Percentiles rank a stretch among this genome's conserved stretches.
Conservation (phyloP, 352 stramenopile species). For the Pythium periplocum region DNA sequence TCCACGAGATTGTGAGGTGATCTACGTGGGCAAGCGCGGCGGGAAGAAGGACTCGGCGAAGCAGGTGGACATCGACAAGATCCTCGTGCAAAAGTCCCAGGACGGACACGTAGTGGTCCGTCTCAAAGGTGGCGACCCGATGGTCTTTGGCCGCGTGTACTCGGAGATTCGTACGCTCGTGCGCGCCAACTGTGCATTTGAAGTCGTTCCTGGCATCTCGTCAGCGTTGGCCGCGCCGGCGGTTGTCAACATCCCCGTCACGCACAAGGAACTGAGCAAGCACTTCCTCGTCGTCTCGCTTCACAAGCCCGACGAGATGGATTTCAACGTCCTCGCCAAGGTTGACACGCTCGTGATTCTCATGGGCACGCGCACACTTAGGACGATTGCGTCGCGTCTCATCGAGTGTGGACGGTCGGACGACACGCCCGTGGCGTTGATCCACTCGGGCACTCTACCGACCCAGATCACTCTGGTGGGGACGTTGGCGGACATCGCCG, state of each 20-base stretch:
- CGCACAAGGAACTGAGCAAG: constrained; percentile 60
- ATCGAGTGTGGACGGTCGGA: constrained; percentile 28
- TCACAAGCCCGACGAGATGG: constrained; percentile 65
- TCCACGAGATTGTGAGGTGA: constrained; percentile 45
- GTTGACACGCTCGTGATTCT: constrained; percentile 54
- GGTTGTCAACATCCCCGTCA: constrained; percentile 58
- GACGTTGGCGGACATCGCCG: constrained; percentile 41
- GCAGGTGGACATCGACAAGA: constrained; percentile 59
- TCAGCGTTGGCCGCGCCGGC: constrained; percentile 56
- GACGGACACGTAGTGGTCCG: constrained; percentile 52
- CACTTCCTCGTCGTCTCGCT: constrained; percentile 61
- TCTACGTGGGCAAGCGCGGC: constrained; percentile 67
- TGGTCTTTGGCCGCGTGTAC: constrained; percentile 71
- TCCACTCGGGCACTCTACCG: constrained; percentile 55
- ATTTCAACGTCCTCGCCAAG: constrained; percentile 41
- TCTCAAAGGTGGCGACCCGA: constrained; percentile 64
- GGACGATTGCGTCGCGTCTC: constrained; percentile 34
- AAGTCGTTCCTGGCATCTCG: constrained; percentile 65
- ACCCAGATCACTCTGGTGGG: constrained; percentile 49
- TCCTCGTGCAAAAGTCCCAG: constrained; percentile 49
- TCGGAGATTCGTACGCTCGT: constrained; percentile 61
- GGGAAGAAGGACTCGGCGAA: constrained; percentile 62
- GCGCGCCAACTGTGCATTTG: constrained; percentile 39
- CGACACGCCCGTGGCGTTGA: constrained; percentile 49
- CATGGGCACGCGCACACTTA: constrained; percentile 55